Percentiles rank a stretch among this genome's conserved stretches.
phyloP scores from a whole-genome alignment of 1,139 yeast species.

The Suhomyces anneliseae region DNA sequence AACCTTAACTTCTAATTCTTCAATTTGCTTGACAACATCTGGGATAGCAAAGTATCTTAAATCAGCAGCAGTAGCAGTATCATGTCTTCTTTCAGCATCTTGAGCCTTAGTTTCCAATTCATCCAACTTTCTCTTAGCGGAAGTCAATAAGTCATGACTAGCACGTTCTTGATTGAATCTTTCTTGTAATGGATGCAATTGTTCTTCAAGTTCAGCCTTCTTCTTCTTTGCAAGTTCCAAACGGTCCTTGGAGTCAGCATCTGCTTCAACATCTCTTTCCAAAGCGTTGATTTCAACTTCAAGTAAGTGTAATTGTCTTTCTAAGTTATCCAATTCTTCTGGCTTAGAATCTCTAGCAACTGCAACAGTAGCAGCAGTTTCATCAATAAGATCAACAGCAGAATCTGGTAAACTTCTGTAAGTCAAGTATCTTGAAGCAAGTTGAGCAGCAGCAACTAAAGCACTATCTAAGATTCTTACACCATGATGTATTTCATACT shows the following conservation, averaged over 20 bases:
- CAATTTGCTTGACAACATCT: constrained; percentile 76
- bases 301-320: constrained; percentile 84
- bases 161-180: constrained; percentile 85
- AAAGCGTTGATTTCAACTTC: constrained; percentile 96
- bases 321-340: constrained; percentile 90
- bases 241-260: constrained; percentile 82
- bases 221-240: constrained; percentile 73
- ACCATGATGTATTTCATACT: constrained; percentile 97
- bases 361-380: constrained; percentile 95
- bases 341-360: constrained; percentile 98
- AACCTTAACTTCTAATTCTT: constrained; percentile 69
- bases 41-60: constrained; percentile 96
- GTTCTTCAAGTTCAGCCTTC: constrained; percentile 82
- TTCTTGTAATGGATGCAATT: constrained; percentile 81
- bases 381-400: constrained; percentile 96
- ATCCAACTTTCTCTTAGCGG: constrained; percentile 86
- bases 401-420: constrained; percentile 96
- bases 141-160: constrained; percentile 87
- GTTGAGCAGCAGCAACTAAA: constrained; percentile 89
- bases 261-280: constrained; percentile 94
- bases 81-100: constrained; percentile 97
- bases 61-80: constrained; percentile 93
- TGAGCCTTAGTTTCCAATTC: constrained; percentile 89
- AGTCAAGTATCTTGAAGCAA: constrained; percentile 92
- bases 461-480: constrained; percentile 96